phyloP scores from a whole-genome alignment of 2,329 filamentous ascomycete genomes.

The Ceratocystis lukuohia region DNA sequence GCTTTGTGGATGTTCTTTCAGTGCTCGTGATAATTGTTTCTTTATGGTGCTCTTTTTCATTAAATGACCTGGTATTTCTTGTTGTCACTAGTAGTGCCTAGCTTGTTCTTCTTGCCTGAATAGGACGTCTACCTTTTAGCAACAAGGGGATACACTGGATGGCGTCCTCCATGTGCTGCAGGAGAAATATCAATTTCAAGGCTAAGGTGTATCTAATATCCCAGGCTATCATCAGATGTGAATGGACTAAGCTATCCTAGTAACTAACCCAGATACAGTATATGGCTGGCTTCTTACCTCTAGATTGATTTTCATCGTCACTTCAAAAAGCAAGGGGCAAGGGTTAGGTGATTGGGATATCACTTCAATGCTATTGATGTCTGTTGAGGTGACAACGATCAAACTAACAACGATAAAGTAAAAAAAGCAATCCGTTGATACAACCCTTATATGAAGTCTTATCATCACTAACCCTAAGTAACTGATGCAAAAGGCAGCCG shows the following conservation, averaged over 20 bases:
- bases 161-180: neutral
- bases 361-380: no score
- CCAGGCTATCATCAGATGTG: neutral
- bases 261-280: no score
- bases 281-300: no score
- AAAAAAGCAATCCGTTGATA: neutral
- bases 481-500: no score
- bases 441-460: neutral
- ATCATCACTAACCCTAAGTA: neutral
- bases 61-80: neutral
- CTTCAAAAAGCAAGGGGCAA: no score
- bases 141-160: neutral
- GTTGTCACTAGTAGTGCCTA: neutral
- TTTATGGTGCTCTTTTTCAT: neutral
- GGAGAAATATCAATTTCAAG: neutral
- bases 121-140: neutral
- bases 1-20: neutral
- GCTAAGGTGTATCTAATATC: neutral
- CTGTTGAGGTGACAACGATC: neutral
- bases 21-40: neutral
- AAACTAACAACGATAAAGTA: neutral
- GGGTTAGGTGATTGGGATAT: no score
- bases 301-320: no score
- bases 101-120: neutral
- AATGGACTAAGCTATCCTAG: neutral